Conservation (phyloP, 208 protist species). For the Wallacemonas collosoma region DNA sequence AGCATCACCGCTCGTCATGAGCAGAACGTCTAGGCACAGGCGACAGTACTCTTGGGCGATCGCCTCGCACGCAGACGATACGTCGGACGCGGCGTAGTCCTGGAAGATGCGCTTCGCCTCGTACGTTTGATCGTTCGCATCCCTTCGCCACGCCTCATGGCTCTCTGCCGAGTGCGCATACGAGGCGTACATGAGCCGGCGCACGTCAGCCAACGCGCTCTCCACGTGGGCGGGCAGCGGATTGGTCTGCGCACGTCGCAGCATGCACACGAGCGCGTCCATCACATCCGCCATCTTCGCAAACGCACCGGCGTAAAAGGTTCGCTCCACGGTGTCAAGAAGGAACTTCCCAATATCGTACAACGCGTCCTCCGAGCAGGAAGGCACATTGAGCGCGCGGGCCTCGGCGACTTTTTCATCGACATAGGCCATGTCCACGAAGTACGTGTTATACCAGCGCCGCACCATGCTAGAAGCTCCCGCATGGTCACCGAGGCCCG, state of each 20-base stretch:
- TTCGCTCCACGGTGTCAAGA: conserved; percentile 54
- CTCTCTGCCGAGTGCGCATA: conserved; percentile 25
- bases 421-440: conserved; percentile 32
- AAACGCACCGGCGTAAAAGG: conserved; percentile 67
- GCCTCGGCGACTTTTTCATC: conserved; percentile 35
- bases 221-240: conserved; percentile 66
- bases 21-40: conserved; percentile 58
- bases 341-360: conserved; percentile 45
- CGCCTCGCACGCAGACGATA: background rate
- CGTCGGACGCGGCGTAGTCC: conserved; percentile 11
- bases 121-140: conserved; percentile 53
- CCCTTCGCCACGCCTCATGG: conserved; percentile 40
- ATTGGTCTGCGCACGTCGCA: conserved; percentile 35
- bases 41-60: conserved; percentile 53
- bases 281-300: conserved; percentile 53
- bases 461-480: conserved; percentile 53
- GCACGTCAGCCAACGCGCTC: conserved; percentile 54
- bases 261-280: conserved; percentile 41
- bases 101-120: conserved; percentile 54
- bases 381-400: conserved; percentile 8
- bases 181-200: conserved; percentile 44
- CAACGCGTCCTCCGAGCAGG: conserved; percentile 22
- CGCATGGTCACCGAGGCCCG: conserved; percentile 27
- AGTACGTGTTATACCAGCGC: conserved; percentile 55
- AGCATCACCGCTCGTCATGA: conserved; percentile 75